Base-by-base conservation (phyloP, 495 filamentous ascomycete genomes). In the Cercophora scortea region DNA sequence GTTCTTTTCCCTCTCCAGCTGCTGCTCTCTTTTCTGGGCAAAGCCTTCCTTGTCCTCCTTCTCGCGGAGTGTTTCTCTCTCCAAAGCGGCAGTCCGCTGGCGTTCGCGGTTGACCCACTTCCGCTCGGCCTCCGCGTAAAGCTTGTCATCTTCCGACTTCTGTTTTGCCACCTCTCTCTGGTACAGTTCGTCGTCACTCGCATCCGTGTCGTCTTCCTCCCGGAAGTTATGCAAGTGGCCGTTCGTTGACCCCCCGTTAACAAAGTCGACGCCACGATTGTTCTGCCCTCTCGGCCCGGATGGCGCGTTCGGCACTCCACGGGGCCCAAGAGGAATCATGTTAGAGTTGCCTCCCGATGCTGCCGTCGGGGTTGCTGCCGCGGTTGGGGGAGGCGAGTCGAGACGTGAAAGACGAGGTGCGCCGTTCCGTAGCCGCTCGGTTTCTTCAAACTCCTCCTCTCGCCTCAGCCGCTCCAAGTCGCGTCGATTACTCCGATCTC, bases 401-500 rank as follows among this genome's bases (percentile, higher is more conserved):
- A 91, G 76, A 42, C 90, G 79, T 52, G 74, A 91, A 47, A 79
- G 64, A 15, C 87, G 76, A 0, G 74, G 64, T 10, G 80, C 79
- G 15, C 79, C 80, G 58, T 85, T 89, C 3, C 88, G 78, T 44
- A 82, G 80, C 32, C 90, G 79, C 62, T 98, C 90, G 74, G 85
- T 79, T 33, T 87, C 83, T 64, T 97, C 93, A 45, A 94, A 84
- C 59, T 96, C 91, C 66, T 98, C 94, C 67, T 97, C 93, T 11
- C 83, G 72, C 60, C 81, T 80, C 45, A 96, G 65, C 6, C 94
- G 86, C 68, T 96, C 93, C 65, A 94, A 74, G 67, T 99, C 93
- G 11, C 91, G 77, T 41, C 84, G 78, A 51, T 83, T 93, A 58
- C 90, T 95, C 39, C 92, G 77, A 51, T 97, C 90, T 59, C 93